A percentile compares a stretch with the other conserved stretches of the same genome.
Conservation (phyloP, 148 eudicot species). For the Polygonum aviculare region DNA sequence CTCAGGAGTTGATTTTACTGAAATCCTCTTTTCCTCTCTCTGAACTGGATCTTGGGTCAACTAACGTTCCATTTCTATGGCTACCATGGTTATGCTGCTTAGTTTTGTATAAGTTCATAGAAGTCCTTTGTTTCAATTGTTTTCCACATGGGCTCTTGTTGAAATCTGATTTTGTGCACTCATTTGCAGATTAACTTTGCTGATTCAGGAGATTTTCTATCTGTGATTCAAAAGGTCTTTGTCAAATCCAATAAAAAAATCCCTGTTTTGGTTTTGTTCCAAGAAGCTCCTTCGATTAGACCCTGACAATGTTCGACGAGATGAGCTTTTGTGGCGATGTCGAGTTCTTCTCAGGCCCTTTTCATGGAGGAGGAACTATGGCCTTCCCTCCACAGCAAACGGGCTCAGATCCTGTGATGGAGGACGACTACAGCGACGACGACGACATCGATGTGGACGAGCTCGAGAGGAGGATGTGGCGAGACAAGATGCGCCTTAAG, state of each 20-base stretch:
- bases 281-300: neutral
- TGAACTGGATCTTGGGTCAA: neutral
- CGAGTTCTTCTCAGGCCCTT: slow-evolving; percentile 38
- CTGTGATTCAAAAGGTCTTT: neutral
- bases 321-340: slow-evolving; percentile 42
- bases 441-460: slow-evolving; percentile 63
- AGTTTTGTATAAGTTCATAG: neutral
- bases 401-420: slow-evolving; percentile 23
- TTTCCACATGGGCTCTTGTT: neutral
- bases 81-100: neutral
- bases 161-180: neutral
- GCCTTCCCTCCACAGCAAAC: slow-evolving; percentile 20
- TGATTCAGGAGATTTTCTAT: neutral
- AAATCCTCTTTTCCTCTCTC: neutral
- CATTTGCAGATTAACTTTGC: neutral
- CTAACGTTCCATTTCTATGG: neutral
- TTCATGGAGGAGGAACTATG: slow-evolving; percentile 16
- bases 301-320: slow-evolving; percentile 42
- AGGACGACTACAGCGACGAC: slow-evolving; percentile 52
- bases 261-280: neutral
- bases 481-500: slow-evolving; percentile 54
- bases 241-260: neutral
- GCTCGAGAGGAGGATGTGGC: slow-evolving; percentile 60
- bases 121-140: neutral
- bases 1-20: neutral